Base-by-base conservation (phyloP, 805 yeast genomes). In the Metschnikowia similis region DNA sequence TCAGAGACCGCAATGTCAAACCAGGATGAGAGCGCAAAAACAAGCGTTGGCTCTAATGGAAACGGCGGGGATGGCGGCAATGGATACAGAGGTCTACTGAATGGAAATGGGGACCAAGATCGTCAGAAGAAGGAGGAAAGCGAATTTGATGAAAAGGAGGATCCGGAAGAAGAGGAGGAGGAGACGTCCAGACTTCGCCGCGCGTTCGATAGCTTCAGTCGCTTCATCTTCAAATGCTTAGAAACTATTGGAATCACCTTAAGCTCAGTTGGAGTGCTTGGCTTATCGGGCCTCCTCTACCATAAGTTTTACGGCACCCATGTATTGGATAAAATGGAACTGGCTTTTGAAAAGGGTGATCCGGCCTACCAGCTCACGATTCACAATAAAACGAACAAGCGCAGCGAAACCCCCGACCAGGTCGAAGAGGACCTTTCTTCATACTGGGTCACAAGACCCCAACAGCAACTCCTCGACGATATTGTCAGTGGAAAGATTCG, bases 201-300 rank as follows among this genome's bases (percentile, higher is more conserved):
- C n/a, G 34, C 48, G 2, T 21, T 64, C 13, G 55, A 57, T 9
- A 58, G 49, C 21, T 52, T 67, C 16, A 56, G 61, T 0, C 49
- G 53, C 21, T 70, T 73, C 27, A 31, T 59, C 4, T 54, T 56
- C 50, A 83, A 81, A 57, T 75, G 82, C 50, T 52, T 77, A 4
- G 94, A 87, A 61, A 82, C 94, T 0, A 82, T 84, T 0, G 82
- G 87, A 2, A 81, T 87, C 41, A 86, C 91, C 14, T 70, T 86
- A 41, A 81, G 88, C 13, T 83, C 91, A 2, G 65, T 87, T 34
- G 74, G 81, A 2, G 80, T 87, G 35, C 72, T 88, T 14, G 92
- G 87, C 0, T 66, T 81, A 2, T 86, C 92, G 2, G 96, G 96
- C 2, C 61, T 81, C n/a, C 58, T 79, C 11, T 87, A 87, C 62